Evolutionary conservation across 805 yeast genomes (phyloP).

Genomic region (Debaryomyces castellii): DNA sequence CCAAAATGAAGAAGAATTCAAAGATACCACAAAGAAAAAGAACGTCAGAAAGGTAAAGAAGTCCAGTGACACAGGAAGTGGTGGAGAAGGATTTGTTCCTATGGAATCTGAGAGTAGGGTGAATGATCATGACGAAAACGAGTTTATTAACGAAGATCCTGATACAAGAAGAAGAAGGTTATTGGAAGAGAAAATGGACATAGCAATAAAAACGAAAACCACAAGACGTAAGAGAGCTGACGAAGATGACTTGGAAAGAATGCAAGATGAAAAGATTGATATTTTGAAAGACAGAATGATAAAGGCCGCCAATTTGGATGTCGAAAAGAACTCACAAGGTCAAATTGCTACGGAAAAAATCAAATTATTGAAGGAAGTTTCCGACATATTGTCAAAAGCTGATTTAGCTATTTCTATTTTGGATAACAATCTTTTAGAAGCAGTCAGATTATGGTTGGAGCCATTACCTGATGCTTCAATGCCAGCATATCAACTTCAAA

Average conservation of each 20-base stretch:
- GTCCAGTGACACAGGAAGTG: slow-evolving; percentile 1
- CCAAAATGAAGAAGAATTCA: slow-evolving; percentile 5
- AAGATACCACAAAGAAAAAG: slow-evolving; percentile 24
- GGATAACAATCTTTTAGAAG: slow-evolving; percentile 90
- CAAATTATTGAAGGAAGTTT: slow-evolving; percentile 76
- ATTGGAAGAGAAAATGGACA: slow-evolving; percentile 79
- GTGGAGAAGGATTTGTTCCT: slow-evolving; percentile 13
- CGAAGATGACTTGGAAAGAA: slow-evolving; percentile 91
- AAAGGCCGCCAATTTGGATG: slow-evolving; percentile 76
- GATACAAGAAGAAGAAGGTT: slow-evolving; percentile 58
- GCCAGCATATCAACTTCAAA: slow-evolving; percentile 97
- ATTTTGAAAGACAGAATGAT: slow-evolving; percentile 86
- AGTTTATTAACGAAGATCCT: slow-evolving; percentile 34
- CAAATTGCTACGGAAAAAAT: slow-evolving; percentile 76
- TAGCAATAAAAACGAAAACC: slow-evolving; percentile 65
- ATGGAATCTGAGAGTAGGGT: slow-evolving; percentile 1
- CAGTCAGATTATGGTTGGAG: slow-evolving; percentile 95
- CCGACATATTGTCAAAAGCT: slow-evolving; percentile 71
- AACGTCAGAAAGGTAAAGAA: slow-evolving; percentile 21
- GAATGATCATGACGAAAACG: slow-evolving; percentile 4
- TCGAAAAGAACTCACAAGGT: slow-evolving; percentile 57
- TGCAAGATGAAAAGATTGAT: slow-evolving; percentile 89
- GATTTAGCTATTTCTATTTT: slow-evolving; percentile 87
- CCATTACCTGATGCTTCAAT: slow-evolving; percentile 97
- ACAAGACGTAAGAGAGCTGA: slow-evolving; percentile 66